Conservation (phyloP, 805 yeast genomes). For the Kodamaea nitidulidarum region DNA sequence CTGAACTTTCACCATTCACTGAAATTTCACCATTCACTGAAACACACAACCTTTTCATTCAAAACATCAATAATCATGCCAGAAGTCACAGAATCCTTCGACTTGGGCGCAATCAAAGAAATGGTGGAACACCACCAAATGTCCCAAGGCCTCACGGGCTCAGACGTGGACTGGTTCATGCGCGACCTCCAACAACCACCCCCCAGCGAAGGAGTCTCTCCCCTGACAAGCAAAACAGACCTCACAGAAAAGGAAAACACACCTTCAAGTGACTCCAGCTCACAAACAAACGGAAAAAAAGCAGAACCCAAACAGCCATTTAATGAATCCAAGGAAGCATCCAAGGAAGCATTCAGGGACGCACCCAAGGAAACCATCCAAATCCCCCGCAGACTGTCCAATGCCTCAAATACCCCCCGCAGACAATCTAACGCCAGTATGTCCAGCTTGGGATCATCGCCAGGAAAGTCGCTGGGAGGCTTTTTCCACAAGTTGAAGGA, state of each 20-base stretch:
- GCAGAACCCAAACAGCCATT: too few relatives aligned
- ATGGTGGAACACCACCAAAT: conserved; percentile 21
- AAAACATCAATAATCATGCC: conserved; percentile 1
- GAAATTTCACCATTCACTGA: background rate
- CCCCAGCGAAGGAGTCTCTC: background rate
- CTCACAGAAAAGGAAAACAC: background rate
- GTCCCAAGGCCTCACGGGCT: conserved; percentile 32
- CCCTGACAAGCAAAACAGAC: background rate
- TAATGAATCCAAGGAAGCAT: background rate
- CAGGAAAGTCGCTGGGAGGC: conserved; percentile 13
- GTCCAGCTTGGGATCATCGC: conserved; percentile 11
- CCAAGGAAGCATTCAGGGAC: too few relatives aligned
- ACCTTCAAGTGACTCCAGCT: too few relatives aligned
- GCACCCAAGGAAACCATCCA: background rate
- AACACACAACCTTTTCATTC: too few relatives aligned
- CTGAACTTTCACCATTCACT: too few relatives aligned
- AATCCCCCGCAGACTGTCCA: background rate
- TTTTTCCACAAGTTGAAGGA: conserved; percentile 37
- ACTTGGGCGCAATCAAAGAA: conserved; percentile 20
- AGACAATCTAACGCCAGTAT: conserved; percentile 9
- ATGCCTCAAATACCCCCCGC: background rate
- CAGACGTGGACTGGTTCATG: conserved; percentile 52
- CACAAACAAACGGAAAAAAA: too few relatives aligned
- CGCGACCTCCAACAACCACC: conserved; percentile 26
- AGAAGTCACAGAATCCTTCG: conserved; percentile 10